Evolutionary conservation across 176 grass and related monocot species (phyloP).

Genomic region (Alloteropsis semialata): DNA sequence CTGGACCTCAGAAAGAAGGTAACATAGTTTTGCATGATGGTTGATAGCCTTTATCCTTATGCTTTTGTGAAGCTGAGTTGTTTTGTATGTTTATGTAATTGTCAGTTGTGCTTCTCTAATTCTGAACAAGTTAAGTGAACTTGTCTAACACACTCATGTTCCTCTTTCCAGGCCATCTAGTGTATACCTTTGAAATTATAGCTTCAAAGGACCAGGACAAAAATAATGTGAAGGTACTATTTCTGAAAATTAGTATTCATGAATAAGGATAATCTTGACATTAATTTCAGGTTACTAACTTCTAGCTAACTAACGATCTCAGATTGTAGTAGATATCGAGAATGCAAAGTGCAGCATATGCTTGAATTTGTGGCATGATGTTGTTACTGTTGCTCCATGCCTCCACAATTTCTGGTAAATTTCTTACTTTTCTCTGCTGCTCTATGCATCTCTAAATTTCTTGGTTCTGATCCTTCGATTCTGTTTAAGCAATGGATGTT

Average conservation of each 20-base stretch:
- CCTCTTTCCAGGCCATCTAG: constrained; percentile 55
- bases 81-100: background rate
- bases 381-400: constrained; percentile 95
- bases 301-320: constrained; percentile 22
- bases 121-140: background rate
- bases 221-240: constrained; percentile 60
- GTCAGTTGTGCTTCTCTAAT: background rate
- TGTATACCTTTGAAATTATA: constrained; percentile 76
- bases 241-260: constrained; percentile 1
- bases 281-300: constrained; percentile 31
- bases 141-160: background rate
- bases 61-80: background rate
- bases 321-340: constrained; percentile 86
- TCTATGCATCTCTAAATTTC: constrained; percentile 7
- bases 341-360: constrained; percentile 99
- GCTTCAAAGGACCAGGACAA: constrained; percentile 35
- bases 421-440: constrained; percentile 3
- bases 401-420: constrained; percentile 96
- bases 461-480: constrained; percentile 18
- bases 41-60: background rate
- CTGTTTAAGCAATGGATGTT: constrained; percentile 84
- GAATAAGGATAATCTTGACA: background rate
- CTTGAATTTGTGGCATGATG: constrained; percentile 97
- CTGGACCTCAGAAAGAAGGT: constrained; percentile 89
- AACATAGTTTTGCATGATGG: constrained; percentile 3